Evolutionary conservation across 169 alveolate species (phyloP), one percentile per base, ranked within the genome.

Genomic region (Miamiensis avidus): DNA sequence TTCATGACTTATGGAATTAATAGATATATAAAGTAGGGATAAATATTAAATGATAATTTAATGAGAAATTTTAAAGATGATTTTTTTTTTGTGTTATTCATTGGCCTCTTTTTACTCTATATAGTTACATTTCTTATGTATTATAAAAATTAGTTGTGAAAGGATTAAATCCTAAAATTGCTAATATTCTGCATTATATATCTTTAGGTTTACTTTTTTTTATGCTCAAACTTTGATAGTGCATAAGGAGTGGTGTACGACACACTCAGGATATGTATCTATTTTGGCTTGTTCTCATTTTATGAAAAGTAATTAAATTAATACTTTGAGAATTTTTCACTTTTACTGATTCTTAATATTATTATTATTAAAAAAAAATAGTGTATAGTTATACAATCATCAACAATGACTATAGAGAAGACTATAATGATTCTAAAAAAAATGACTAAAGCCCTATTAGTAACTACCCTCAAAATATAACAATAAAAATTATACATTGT

Each of bases 401-500:
- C 74, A 77, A 77, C 33, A 77, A 26, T 4, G 0, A 77, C 20
- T 77, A 77, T 72, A 77, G 82, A 77, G 1, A 77, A 25, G 64
- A 29, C 33, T 32, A 16, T 32, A 25, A 31, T 77, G 74, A 49
- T 11, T 11, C 26, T 49, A 49, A 49, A 49, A 20, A 49, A 49
- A 49, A 49, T 11, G 69, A 49, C 20, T 4, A 4, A 11, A 11
- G 4, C 4, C 69, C 69, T 11, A 20, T 49, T 49, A 49, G 74
- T 31, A 28, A 33, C 31, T 84, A 84, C 49, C 89, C 89, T 29
- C 34, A 78, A 11, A 84, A 84, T 33, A 84, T 84, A 28, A 65
- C 76, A 25, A 31, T n/a, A n/a, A n/a, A n/a, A n/a, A n/a, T n/a
- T n/a, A n/a, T n/a, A n/a, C n/a, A n/a, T n/a, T n/a, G n/a, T n/a